Evolutionary conservation across 2,329 filamentous ascomycete species (phyloP), one percentile per base, ranked within the genome.

Genomic region (Aaosphaeria pasadenensis): DNA sequence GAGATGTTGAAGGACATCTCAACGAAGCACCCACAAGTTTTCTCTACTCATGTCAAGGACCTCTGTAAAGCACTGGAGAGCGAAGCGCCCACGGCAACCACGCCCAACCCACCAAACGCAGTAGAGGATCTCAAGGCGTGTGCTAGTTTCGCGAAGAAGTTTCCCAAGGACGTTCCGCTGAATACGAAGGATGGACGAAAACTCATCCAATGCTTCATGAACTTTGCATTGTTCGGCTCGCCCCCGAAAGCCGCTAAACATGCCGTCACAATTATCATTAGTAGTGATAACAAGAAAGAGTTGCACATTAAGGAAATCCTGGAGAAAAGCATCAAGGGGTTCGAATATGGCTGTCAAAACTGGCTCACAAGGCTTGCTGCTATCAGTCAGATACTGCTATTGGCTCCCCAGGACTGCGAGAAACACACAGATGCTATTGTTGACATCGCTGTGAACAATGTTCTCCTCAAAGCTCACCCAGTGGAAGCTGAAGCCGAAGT

Each of bases 101-200:
- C 81, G 45, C 65, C 79, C 1, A 91, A 91, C 52, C 87, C 92
- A 45, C 70, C 83, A 1, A 79, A 82, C 3, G 86, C 89, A n/a
- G 89, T 94, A 9, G 89, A 96, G 61, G 92, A 92, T 2, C 77
- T 99, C 49, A 96, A 95, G 67, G 92, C 95, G 3, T 96, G 94
- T 66, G 88, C 92, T 7, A 90, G 88, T 2, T 99, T 96, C 67
- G 89, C 91, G 1, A 87, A 86, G 62, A 91, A 87, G 59, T 92
- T 95, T 57, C 86, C 92, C 0, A 79, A 85, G 7, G 91, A 97
- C 51, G 82, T 99, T 45, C 88, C 89, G 1, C 82, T 68, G 46
- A 67, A 69, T 43, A 52, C 59, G 9, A 69, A 67, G 39, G 64
- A 69, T n/a, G 88, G 95, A 52, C 84, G 86, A 47, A 88, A 88